Percentiles rank a stretch among this genome's conserved stretches.
phyloP scores from a whole-genome alignment of 108 stramenopile genomes.

The Discostella stelligeroides region DNA sequence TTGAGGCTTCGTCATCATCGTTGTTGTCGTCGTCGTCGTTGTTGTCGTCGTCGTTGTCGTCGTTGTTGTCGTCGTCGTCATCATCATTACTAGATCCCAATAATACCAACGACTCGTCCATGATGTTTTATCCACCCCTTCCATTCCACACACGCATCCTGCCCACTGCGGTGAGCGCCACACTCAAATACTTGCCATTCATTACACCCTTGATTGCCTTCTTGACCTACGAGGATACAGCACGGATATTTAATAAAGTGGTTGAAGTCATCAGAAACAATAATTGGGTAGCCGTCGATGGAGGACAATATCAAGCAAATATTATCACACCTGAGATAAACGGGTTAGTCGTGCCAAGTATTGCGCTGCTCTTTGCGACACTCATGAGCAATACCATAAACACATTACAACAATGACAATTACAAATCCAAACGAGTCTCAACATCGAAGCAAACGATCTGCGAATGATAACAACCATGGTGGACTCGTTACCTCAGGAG shows the following conservation, averaged over 20 bases:
- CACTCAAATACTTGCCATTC: constrained; percentile 38
- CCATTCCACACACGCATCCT: constrained; percentile 13
- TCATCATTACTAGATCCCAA: not conserved
- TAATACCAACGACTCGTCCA: not conserved
- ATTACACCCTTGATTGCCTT: constrained; percentile 43
- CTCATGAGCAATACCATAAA: constrained; percentile 56
- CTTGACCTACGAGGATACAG: constrained; percentile 41
- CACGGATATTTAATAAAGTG: constrained; percentile 27
- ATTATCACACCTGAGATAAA: constrained; percentile 64
- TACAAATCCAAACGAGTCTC: constrained; percentile 58
- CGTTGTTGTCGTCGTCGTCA: not conserved
- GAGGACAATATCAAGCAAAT: constrained; percentile 69
- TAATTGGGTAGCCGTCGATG: constrained; percentile 78
- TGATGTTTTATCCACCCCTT: constrained; percentile 5
- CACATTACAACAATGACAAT: constrained; percentile 58
- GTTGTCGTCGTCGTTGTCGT: no score
- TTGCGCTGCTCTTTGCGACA: constrained; percentile 60
- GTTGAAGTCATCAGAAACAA: constrained; percentile 39
- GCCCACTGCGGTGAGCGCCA: not conserved
- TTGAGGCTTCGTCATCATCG: no score
- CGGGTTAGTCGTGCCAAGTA: constrained; percentile 55
- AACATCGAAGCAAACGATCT: constrained; percentile 75
- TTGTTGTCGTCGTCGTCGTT: no score
- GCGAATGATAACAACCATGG: constrained; percentile 51
- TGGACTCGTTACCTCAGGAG: constrained; percentile 53